Evolutionary conservation across 441 rosid genomes (phyloP).

Genomic region (Populus hybrid): DNA sequence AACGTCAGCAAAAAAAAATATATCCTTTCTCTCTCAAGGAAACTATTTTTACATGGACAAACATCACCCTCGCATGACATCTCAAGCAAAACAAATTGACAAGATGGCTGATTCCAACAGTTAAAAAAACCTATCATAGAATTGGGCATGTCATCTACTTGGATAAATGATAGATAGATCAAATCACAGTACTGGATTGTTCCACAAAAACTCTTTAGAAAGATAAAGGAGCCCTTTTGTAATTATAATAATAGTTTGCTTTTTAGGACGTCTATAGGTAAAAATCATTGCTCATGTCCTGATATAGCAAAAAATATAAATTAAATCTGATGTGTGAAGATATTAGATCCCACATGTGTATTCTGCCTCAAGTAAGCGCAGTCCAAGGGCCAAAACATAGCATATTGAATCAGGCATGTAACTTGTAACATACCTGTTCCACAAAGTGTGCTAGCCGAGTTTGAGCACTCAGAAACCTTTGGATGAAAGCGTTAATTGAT

Average conservation of each 20-base stretch:
- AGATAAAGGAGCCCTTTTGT: background rate
- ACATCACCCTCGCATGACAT: background rate
- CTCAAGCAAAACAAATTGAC: background rate
- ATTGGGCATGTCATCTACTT: background rate
- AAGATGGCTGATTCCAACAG: background rate
- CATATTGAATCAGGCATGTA: background rate
- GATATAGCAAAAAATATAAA: background rate
- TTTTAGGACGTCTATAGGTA: background rate
- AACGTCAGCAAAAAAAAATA: background rate
- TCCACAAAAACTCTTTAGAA: background rate
- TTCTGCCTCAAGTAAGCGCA: background rate
- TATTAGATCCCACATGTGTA: background rate
- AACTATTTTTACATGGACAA: background rate
- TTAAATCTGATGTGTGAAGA: background rate
- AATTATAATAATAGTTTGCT: background rate
- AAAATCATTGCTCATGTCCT: background rate
- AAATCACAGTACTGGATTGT: background rate
- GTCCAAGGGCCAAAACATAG: background rate
- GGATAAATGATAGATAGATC: background rate
- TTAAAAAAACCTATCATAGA: background rate
- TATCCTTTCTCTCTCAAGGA: background rate
- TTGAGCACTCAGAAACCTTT: conserved; percentile 89
- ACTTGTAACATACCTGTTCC: conserved; percentile 65
- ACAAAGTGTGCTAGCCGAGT: conserved; percentile 87
- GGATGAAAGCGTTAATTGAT: conserved; percentile 86